phyloP scores from a whole-genome alignment of 2,329 filamentous ascomycete species.

The Venturia carpophila region DNA sequence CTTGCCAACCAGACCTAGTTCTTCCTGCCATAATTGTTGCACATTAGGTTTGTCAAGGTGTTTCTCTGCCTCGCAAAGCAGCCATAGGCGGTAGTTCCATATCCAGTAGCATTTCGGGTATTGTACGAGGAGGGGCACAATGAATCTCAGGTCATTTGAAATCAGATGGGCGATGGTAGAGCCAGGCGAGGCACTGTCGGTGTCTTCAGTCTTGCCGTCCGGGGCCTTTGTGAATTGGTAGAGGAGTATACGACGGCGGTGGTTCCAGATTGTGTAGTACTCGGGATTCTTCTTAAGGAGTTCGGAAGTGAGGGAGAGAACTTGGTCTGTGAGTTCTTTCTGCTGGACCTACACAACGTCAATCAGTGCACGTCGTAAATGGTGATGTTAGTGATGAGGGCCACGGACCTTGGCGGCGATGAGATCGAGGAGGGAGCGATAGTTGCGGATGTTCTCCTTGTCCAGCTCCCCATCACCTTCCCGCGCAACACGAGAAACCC shows the following conservation, averaged over 20 bases:
- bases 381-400: slow-evolving; percentile 6
- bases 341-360: slow-evolving; percentile 12
- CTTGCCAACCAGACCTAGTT: slow-evolving; percentile 73
- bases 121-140: slow-evolving; percentile 73
- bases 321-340: slow-evolving; percentile 32
- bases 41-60: slow-evolving; percentile 48
- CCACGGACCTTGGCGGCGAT: slow-evolving; percentile 56
- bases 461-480: slow-evolving; percentile 60
- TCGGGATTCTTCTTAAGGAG: slow-evolving; percentile 73
- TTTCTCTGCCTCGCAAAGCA: slow-evolving; percentile 62
- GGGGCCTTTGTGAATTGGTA: slow-evolving; percentile 42
- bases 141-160: slow-evolving; percentile 67
- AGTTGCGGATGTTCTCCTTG: slow-evolving; percentile 63
- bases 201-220: slow-evolving; percentile 14
- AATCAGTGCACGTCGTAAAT: background rate
- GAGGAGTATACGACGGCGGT: slow-evolving; percentile 64
- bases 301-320: slow-evolving; percentile 62
- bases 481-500: slow-evolving; percentile 58
- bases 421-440: slow-evolving; percentile 61
- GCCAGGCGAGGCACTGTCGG: slow-evolving; percentile 4
- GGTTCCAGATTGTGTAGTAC: slow-evolving; percentile 89
- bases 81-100: slow-evolving; percentile 91
- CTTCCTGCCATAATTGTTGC: slow-evolving; percentile 68
- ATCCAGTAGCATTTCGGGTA: slow-evolving; percentile 99
- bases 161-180: slow-evolving; percentile 45